Conservation (phyloP, 257 asterid genomes). For the Schizonepeta tenuifolia region DNA sequence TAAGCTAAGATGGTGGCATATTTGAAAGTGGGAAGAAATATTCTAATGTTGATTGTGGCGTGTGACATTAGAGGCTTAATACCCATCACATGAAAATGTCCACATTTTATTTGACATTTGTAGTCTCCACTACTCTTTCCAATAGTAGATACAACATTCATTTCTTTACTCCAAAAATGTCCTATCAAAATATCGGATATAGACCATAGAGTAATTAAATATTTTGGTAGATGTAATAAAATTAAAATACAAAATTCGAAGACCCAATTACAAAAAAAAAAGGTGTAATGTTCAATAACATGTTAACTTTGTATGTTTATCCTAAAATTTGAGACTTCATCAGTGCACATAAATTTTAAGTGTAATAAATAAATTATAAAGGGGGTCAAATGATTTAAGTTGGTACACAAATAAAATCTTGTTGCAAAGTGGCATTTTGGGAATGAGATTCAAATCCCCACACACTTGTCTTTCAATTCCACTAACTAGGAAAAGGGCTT, state of each 20-base stretch:
- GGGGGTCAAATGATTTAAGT: conserved; percentile 21
- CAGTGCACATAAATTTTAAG: too few species aligned
- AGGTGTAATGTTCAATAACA: too few species aligned
- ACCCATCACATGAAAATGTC: conserved; percentile 38
- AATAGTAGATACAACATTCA: not conserved
- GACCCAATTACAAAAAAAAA: too few species aligned
- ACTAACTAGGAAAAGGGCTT: conserved; percentile 27
- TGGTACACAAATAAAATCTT: conserved; percentile 21
- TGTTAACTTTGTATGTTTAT: too few species aligned
- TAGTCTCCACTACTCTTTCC: conserved; percentile 26
- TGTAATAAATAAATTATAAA: not conserved
- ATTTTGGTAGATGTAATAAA: too few species aligned
- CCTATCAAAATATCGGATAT: conserved; percentile 1
- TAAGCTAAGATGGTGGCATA: conserved; percentile 20
- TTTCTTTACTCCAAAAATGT: not conserved
- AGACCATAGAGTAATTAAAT: not conserved
- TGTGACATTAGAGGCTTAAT: conserved; percentile 32
- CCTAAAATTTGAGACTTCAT: not conserved
- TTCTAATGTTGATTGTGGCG: conserved; percentile 29
- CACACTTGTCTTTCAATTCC: conserved; percentile 32
- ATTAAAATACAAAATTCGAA: too few species aligned
- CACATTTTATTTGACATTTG: conserved; percentile 16
- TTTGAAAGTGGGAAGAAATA: conserved; percentile 25
- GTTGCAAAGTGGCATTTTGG: conserved; percentile 26
- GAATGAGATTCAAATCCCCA: conserved; percentile 35